A percentile compares a stretch with the other conserved stretches of the same genome.
These are phyloP conservation scores for Pisolithus albus DNA, from an alignment of 768 basidiomycete genomes.

Conservation along the genomic window DNA sequence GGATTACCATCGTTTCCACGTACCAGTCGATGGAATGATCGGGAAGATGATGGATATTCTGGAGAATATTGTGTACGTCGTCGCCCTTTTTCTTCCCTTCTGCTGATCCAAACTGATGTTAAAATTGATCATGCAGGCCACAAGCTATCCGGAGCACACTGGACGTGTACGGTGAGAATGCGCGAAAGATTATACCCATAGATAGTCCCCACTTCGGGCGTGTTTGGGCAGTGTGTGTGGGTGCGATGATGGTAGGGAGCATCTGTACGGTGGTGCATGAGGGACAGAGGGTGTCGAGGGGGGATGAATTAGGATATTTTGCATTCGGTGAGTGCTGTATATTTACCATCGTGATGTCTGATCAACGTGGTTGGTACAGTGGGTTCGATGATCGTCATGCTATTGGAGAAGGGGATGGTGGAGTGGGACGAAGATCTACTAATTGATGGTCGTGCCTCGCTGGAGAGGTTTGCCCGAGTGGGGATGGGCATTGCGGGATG, in stretches of 20 bases:
- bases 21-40: no score
- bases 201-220: no score
- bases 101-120: not conserved
- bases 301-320: no score
- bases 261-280: conserved; percentile 74
- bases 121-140: conserved; percentile 40
- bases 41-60: conserved; percentile 47
- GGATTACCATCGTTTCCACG: no score
- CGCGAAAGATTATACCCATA: conserved; percentile 83
- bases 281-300: no score
- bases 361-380: no score
- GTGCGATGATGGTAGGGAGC: no score
- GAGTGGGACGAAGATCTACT: conserved; percentile 91
- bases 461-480: conserved; percentile 85
- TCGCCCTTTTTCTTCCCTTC: not conserved
- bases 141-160: conserved; percentile 88
- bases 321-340: no score
- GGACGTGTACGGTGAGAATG: conserved; percentile 30
- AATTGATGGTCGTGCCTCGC: conserved; percentile 74
- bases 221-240: no score
- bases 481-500: conserved; percentile 73
- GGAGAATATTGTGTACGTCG: conserved; percentile 85
- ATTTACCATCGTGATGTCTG: no score
- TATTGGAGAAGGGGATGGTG: conserved; percentile 21
- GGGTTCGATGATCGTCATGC: no score